A percentile compares a stretch with the other conserved stretches of the same genome.
phyloP scores from a whole-genome alignment of 805 yeast species.

The Saturnispora saitoi region DNA sequence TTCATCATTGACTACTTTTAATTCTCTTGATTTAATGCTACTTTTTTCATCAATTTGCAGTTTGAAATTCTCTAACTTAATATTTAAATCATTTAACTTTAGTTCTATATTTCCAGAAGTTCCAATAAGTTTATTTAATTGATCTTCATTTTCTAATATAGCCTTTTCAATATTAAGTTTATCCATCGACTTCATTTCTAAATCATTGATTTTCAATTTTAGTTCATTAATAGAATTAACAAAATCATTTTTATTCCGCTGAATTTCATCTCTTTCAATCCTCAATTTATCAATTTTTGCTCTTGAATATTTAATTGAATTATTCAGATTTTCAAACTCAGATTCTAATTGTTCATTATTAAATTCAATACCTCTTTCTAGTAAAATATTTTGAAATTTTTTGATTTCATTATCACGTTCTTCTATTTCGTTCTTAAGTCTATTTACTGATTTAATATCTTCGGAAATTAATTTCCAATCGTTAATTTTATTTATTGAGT shows the following conservation, averaged over 20 bases:
- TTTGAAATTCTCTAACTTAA: not conserved
- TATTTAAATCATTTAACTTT: not conserved
- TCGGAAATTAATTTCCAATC: slow-evolving; percentile 7
- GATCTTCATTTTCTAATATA: slow-evolving; percentile 30
- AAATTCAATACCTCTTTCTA: slow-evolving; percentile 20
- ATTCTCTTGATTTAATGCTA: not conserved
- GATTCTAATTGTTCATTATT: slow-evolving; percentile 41
- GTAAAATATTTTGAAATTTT: slow-evolving; percentile 4
- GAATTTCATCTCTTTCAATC: slow-evolving; percentile 37
- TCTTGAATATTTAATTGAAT: slow-evolving; percentile 35
- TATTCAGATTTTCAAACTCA: slow-evolving; percentile 30
- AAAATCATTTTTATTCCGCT: slow-evolving; percentile 35
- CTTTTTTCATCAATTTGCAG: not conserved
- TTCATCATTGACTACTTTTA: slow-evolving; percentile 5
- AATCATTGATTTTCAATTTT: slow-evolving; percentile 40
- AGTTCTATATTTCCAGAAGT: not conserved
- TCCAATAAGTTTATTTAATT: slow-evolving; percentile 8
- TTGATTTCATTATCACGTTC: slow-evolving; percentile 10
- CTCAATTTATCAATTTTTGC: slow-evolving; percentile 22
- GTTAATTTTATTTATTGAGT: not conserved
- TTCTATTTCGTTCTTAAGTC: slow-evolving; percentile 7
- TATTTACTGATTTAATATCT: slow-evolving; percentile 7
- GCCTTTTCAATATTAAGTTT: slow-evolving; percentile 32
- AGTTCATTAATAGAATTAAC: slow-evolving; percentile 48
- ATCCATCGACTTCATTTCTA: slow-evolving; percentile 45